phyloP scores from a whole-genome alignment of 2,329 filamentous ascomycete species.

The Purpureocillium lavendulum region DNA sequence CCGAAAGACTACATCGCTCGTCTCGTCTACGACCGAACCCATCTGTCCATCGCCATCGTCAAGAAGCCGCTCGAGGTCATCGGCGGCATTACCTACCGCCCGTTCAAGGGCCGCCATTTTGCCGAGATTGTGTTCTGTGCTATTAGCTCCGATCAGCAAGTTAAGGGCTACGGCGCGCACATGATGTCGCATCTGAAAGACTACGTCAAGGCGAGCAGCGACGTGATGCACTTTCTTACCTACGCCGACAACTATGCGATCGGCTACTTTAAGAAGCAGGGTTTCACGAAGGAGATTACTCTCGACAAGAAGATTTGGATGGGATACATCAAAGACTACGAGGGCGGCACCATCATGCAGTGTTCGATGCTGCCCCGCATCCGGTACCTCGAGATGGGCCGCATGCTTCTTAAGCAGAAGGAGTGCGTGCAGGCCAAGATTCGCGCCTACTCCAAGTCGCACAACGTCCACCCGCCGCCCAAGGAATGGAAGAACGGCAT shows the following conservation, averaged over 20 bases:
- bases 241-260: constrained; percentile 99
- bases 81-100: constrained; percentile 91
- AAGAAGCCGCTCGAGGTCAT: constrained; percentile 96
- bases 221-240: constrained; percentile 97
- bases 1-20: constrained; percentile 98
- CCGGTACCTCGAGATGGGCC: constrained; percentile 83
- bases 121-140: constrained; percentile 99
- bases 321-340: constrained; percentile 99
- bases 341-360: constrained; percentile 98
- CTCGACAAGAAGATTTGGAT: constrained; percentile 89
- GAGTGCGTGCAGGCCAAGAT: constrained; percentile 94
- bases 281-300: constrained; percentile 97
- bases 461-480: constrained; percentile 79
- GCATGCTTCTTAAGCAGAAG: constrained; percentile 96
- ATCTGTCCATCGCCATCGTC: constrained; percentile 93
- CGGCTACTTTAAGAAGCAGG: constrained; percentile 98
- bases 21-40: constrained; percentile 92
- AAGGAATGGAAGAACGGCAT: constrained; percentile 75
- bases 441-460: constrained; percentile 78
- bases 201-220: constrained; percentile 93
- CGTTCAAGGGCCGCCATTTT: constrained; percentile 85
- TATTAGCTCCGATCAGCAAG: constrained; percentile 94
- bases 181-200: constrained; percentile 97
- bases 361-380: constrained; percentile 95
- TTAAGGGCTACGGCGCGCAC: constrained; percentile 96